Percentiles rank a stretch among this genome's conserved stretches.
Evolutionary conservation across 805 yeast genomes (phyloP).

Genomic region (Komagataella kurtzmanii): DNA sequence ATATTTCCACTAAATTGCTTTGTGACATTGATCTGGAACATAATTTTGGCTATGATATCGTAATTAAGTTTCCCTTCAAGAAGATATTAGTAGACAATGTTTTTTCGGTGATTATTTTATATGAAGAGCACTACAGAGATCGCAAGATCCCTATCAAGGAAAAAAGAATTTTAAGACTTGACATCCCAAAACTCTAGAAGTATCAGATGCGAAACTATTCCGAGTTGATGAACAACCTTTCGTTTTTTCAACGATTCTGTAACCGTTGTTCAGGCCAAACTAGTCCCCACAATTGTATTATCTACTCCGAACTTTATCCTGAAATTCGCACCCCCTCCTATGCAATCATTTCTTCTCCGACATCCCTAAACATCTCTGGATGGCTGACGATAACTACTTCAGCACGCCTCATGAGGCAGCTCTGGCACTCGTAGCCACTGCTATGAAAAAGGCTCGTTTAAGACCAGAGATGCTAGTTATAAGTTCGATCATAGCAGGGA

Average conservation of each 20-base stretch:
- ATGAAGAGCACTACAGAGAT: too few relatives aligned
- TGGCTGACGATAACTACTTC: conserved; percentile 39
- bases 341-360: not conserved
- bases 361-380: conserved; percentile 1
- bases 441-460: conserved; percentile 71
- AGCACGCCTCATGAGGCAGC: conserved; percentile 75
- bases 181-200: too few relatives aligned
- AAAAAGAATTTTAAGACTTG: too few relatives aligned
- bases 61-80: conserved; percentile 1
- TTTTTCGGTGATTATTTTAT: too few relatives aligned
- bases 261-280: not conserved
- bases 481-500: conserved; percentile 59
- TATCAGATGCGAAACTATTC: not conserved
- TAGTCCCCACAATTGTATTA: too few relatives aligned
- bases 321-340: not conserved
- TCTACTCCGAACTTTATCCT: not conserved
- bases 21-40: conserved; percentile 42
- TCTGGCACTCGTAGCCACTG: conserved; percentile 70
- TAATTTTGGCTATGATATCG: conserved; percentile 27
- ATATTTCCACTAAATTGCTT: conserved; percentile 48
- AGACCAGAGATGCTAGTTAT: conserved; percentile 43
- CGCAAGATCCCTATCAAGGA: too few relatives aligned
- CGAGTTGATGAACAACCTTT: not conserved
- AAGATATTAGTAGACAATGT: not conserved
- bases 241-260: not conserved